Percentiles rank a stretch among this genome's conserved stretches.
These are phyloP conservation scores for Aspergillus incahuasiensis DNA, from an alignment of 495 filamentous ascomycete genomes.

Conservation along the genomic window DNA sequence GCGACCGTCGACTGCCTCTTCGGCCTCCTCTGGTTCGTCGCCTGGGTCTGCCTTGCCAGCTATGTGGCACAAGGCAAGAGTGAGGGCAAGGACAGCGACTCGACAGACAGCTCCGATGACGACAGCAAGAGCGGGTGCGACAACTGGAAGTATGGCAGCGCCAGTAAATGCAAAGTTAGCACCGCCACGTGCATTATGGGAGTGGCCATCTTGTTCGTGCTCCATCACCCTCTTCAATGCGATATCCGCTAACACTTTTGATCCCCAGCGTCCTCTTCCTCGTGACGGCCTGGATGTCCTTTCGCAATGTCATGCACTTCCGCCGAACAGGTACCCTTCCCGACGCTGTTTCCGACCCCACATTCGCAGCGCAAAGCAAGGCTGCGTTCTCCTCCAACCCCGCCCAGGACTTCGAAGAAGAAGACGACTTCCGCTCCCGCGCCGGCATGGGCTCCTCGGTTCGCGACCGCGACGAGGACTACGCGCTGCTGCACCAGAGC, in stretches of 20 bases:
- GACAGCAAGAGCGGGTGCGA: constrained; percentile 39
- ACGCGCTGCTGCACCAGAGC: constrained; percentile 43
- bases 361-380: constrained; percentile 45
- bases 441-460: constrained; percentile 31
- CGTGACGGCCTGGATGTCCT: constrained; percentile 65
- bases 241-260: constrained; percentile 12
- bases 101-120: constrained; percentile 5
- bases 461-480: constrained; percentile 43
- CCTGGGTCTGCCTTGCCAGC: constrained; percentile 69
- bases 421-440: constrained; percentile 46
- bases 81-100: constrained; percentile 26
- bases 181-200: constrained; percentile 74
- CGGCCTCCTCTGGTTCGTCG: constrained; percentile 77
- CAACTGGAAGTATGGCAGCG: constrained; percentile 51
- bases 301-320: constrained; percentile 76
- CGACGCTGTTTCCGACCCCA: constrained; percentile 54
- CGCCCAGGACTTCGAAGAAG: constrained; percentile 45
- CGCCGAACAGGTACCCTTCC: constrained; percentile 70
- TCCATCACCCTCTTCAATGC: neutral
- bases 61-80: constrained; percentile 55
- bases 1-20: constrained; percentile 68
- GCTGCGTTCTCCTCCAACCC: constrained; percentile 49
- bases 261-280: constrained; percentile 64
- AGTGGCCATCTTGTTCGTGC: constrained; percentile 72
- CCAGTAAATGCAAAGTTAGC: constrained; percentile 63